Evolutionary conservation across 2,329 filamentous ascomycete species (phyloP).

Genomic region (Xylariaceae sp.): DNA sequence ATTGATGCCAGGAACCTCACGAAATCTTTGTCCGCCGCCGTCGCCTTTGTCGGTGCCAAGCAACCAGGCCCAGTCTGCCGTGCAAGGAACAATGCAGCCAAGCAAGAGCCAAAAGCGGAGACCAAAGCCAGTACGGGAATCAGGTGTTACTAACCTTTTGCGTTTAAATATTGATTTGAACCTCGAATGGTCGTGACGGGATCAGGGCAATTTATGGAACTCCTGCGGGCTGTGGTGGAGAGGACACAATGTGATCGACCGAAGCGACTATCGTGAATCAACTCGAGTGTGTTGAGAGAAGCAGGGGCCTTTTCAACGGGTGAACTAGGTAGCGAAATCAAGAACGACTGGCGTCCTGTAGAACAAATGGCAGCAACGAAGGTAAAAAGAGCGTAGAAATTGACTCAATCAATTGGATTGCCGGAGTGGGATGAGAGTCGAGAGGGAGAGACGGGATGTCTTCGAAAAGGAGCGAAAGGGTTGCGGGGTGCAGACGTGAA

Average conservation of each 20-base stretch:
- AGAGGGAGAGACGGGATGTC: slow-evolving; percentile 18
- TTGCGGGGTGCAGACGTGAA: slow-evolving; percentile 23
- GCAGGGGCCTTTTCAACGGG: slow-evolving; percentile 20
- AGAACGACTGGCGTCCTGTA: slow-evolving; percentile 30
- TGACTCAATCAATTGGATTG: slow-evolving; percentile 23
- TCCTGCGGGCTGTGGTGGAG: slow-evolving; percentile 15
- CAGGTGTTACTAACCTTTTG: slow-evolving; percentile 11
- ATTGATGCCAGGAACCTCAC: background rate
- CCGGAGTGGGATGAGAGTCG: slow-evolving; percentile 8
- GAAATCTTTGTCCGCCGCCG: slow-evolving; percentile 3
- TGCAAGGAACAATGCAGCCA: background rate
- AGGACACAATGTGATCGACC: slow-evolving; percentile 2
- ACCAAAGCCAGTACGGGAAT: background rate
- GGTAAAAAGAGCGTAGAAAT: slow-evolving; percentile 22
- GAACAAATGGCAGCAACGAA: slow-evolving; percentile 23
- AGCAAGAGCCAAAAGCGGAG: background rate
- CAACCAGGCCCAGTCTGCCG: background rate
- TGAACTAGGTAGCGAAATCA: slow-evolving; percentile 10
- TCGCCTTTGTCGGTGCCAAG: slow-evolving; percentile 1
- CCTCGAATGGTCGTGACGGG: background rate
- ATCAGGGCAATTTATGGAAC: slow-evolving; percentile 8
- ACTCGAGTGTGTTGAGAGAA: slow-evolving; percentile 21
- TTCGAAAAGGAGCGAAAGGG: slow-evolving; percentile 28
- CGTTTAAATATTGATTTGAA: slow-evolving; percentile 5
- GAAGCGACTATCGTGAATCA: slow-evolving; percentile 11